Evolutionary conservation across 495 filamentous ascomycete genomes (phyloP), one percentile per base, ranked within the genome.

Genomic region (Hypoxylon intermedium): DNA sequence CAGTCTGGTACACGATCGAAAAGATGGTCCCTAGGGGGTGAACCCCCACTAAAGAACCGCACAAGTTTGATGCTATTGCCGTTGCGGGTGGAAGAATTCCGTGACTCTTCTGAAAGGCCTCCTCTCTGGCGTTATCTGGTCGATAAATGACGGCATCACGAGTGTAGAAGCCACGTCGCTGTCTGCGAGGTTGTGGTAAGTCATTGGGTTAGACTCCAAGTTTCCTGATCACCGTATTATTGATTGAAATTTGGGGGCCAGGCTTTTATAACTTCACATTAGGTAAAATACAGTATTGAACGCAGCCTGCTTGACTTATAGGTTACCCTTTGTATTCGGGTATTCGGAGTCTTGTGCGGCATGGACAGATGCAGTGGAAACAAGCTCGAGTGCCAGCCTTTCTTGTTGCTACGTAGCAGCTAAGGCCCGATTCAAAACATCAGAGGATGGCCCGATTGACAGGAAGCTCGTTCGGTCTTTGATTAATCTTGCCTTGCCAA

Each of bases 381-480:
- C 41, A 18, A 53, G 24, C 3, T 48, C 20, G 41, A 58, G n/a
- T 40, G 41, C 41, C 9, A 53, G 31, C 16, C 38, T 53, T n/a
- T 61, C 26, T 57, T 13, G 31, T 7, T 12, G 36, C 33, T 37
- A 59, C 38, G 55, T 58, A 55, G 49, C 40, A 60, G 34, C 37
- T 63, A 65, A 60, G 62, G 56, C 28, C 62, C 62, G 62, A 65
- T 23, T 65, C 47, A 26, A 65, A n/a, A 56, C 62, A 60, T 45
- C 56, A 65, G 62, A 65, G 62, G 24, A 53, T 65, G 62, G 62
- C 62, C 38, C 56, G 62, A 65, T 65, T 57, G 40, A 60, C 26
- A 57, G 45, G 56, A 65, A 65, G 38, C 61, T 65, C 61, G 61
- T 65, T 60, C 56, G 62, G 56, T 54, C 34, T 46, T 65, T 60